These are phyloP conservation scores for Zygoascus ofunaensis DNA, from an alignment of 805 yeast species.

Conservation along the genomic window DNA sequence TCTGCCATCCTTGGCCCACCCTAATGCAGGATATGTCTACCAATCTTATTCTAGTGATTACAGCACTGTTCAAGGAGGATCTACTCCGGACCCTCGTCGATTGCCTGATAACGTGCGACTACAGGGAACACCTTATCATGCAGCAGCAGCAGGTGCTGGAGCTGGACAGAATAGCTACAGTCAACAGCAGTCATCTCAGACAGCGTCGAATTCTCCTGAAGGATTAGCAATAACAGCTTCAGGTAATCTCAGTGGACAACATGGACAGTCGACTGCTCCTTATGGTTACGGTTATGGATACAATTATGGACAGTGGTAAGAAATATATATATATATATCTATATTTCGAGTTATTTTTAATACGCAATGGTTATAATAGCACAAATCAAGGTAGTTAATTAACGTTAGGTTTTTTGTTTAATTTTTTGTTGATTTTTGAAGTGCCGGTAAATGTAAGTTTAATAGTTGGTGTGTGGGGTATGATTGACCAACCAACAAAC, in stretches of 20 bases:
- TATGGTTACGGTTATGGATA: neutral
- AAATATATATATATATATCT: too few relatives aligned
- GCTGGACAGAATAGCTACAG: neutral
- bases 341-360: too few relatives aligned
- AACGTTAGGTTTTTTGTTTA: too few relatives aligned
- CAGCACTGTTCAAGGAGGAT: conserved; percentile 3
- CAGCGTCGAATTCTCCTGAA: neutral
- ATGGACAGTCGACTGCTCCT: neutral
- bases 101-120: conserved; percentile 11
- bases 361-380: too few relatives aligned
- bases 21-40: conserved; percentile 10
- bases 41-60: conserved; percentile 12
- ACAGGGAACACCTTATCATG: neutral
- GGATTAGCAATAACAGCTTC: neutral
- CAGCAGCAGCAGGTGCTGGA: too few relatives aligned
- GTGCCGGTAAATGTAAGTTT: too few relatives aligned
- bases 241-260: neutral
- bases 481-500: too few relatives aligned
- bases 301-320: neutral
- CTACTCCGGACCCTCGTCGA: conserved; percentile 16
- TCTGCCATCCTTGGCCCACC: conserved; percentile 13
- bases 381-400: too few relatives aligned
- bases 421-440: too few relatives aligned
- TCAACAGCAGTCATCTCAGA: neutral
- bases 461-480: too few relatives aligned